Base-by-base conservation (phyloP, 257 asterid genomes). In the Solanum sitiens region DNA sequence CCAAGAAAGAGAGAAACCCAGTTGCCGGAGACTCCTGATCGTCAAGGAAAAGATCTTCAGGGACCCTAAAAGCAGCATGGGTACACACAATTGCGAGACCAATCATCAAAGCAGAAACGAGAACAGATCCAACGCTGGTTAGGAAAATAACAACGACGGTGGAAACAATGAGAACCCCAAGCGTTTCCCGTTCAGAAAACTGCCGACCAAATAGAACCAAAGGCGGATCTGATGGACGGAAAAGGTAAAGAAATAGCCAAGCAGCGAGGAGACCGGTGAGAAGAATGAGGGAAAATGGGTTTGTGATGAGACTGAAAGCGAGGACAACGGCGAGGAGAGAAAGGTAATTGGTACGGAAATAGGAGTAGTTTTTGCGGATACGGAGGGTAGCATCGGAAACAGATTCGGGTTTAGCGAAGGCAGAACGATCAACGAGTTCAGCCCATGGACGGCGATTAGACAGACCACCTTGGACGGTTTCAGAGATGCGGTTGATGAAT, bases 201-300 rank as follows among this genome's bases (percentile, higher is more conserved):
- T 94, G 98, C 30, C 99, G 98, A 33, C 98, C 98, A 83, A 96
- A 91, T 35, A 92, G 13, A 11, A 91, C 91, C 35, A 96, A 84
- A 65, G 98, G 98, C 20, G 95, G 94, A 92, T 96, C 99, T 1
- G 98, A 89, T 25, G 98, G 92, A n/a, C 99, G 99, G 93, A 95
- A 94, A 89, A 94, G 89, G 91, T 96, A 94, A 84, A 96, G 96
- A 91, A 95, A 96, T 0, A 94, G 86, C 99, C 99, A 96, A 89
- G 95, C 94, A 76, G 95, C 94, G 33, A 95, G 96, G 82, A 96
- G 98, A 39, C 87, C 95, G 11, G 92, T 33, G 83, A 96, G 98
- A 83, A 94, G 83, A 92, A 95, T 40, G 65, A 96, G 95, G 21
- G 99, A 95, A 89, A 96, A 85, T 45, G 92, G 98, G 83, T 96